Evolutionary conservation across 768 basidiomycete genomes (phyloP).

Genomic region (Gautieria morchelliformis): DNA sequence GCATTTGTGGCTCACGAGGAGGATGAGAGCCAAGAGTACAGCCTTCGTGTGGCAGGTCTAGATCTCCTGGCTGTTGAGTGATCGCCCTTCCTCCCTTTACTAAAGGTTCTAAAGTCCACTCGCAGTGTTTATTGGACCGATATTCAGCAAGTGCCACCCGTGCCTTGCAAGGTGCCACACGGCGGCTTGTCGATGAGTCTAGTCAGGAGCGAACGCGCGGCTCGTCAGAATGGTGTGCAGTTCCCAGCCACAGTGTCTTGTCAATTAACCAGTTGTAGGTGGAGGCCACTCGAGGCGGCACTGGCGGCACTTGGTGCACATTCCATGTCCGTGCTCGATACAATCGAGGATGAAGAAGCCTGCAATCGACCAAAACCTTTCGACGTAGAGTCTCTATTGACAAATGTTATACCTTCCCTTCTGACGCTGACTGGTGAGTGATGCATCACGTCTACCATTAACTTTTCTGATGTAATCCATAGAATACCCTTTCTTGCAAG

Average conservation of each 20-base stretch:
- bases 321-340: slow-evolving; percentile 65
- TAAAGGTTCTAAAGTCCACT: not conserved
- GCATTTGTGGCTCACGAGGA: slow-evolving; percentile 93
- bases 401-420: slow-evolving; percentile 69
- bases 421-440: slow-evolving; percentile 59
- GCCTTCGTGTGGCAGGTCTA: slow-evolving; percentile 73
- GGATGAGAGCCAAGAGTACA: slow-evolving; percentile 77
- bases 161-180: slow-evolving; percentile 8
- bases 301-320: slow-evolving; percentile 77
- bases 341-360: slow-evolving; percentile 65
- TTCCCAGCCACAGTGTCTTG: not conserved
- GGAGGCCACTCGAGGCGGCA: slow-evolving; percentile 83
- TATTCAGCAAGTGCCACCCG: slow-evolving; percentile 18
- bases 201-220: slow-evolving; percentile 1
- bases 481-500: slow-evolving; percentile 92
- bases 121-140: slow-evolving; percentile 25
- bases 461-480: slow-evolving; percentile 2
- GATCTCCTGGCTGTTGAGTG: slow-evolving; percentile 66
- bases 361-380: slow-evolving; percentile 56
- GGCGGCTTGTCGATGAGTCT: slow-evolving; percentile 3
- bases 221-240: slow-evolving; percentile 3
- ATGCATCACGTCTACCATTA: not conserved
- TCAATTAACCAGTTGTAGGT: slow-evolving; percentile 41
- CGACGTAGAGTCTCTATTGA: slow-evolving; percentile 68
- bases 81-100: not conserved